A percentile compares a stretch with the other conserved stretches of the same genome.
Evolutionary conservation across 2,329 filamentous ascomycete species (phyloP).

Genomic region (Fusarium sp.): DNA sequence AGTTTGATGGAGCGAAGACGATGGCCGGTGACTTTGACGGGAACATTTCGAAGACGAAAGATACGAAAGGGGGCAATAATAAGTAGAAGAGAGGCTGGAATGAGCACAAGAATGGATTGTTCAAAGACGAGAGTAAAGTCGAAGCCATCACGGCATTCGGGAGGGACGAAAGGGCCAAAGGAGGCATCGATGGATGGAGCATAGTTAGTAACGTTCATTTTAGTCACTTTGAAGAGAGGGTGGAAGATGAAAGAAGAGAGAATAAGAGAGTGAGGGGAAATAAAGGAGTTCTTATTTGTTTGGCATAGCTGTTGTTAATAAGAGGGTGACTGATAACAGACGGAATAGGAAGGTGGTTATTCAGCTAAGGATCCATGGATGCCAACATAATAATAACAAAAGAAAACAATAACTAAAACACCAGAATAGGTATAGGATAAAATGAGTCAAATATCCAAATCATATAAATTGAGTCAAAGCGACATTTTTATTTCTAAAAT

Average conservation of each 20-base stretch:
- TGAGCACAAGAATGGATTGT: conserved; percentile 51
- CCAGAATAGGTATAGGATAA: not conserved
- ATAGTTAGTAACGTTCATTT: conserved; percentile 44
- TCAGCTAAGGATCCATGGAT: not conserved
- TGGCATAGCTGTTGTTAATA: not conserved
- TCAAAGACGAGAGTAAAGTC: conserved; percentile 65
- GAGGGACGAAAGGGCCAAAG: conserved; percentile 43
- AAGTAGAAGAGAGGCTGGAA: conserved; percentile 49
- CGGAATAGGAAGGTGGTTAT: conserved; percentile 36
- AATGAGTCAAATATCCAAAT: conserved; percentile 15
- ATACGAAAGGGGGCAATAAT: conserved; percentile 50
- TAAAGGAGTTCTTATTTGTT: conserved; percentile 2
- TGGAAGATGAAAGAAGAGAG: not conserved
- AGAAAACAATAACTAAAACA: not conserved
- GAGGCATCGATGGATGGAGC: conserved; percentile 40
- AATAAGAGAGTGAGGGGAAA: not conserved
- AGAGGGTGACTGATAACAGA: not conserved
- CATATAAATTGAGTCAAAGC: conserved; percentile 15
- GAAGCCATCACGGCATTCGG: conserved; percentile 55
- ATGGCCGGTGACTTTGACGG: conserved; percentile 44
- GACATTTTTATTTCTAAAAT: not conserved
- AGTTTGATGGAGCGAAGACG: conserved; percentile 46
- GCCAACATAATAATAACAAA: not conserved
- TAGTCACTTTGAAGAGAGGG: not conserved
- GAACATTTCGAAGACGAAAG: conserved; percentile 41